Percentiles rank a stretch among this genome's conserved stretches.
These are phyloP conservation scores for Durotheca rogersii DNA, from an alignment of 495 filamentous ascomycete genomes.

Conservation along the genomic window DNA sequence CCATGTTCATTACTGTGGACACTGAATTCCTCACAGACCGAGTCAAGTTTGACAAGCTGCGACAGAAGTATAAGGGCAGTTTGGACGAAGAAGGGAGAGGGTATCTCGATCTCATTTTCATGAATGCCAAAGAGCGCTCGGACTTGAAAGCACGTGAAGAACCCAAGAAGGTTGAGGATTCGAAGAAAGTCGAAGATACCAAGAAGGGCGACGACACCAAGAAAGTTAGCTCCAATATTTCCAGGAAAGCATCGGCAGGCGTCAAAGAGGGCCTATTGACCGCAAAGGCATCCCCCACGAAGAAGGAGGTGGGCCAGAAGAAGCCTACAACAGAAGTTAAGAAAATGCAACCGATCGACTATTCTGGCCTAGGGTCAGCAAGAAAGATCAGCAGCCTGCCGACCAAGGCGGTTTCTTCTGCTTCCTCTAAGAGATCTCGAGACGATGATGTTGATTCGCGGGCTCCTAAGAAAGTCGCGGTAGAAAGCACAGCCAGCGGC, in stretches of 20 bases:
- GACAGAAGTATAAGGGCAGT: conserved; percentile 63
- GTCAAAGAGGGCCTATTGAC: not conserved
- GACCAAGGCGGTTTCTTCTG: conserved; percentile 22
- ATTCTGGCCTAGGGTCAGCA: conserved; percentile 32
- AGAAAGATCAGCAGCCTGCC: conserved; percentile 26
- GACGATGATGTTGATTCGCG: conserved; percentile 45
- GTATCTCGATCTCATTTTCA: conserved; percentile 42
- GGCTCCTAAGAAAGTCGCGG: conserved; percentile 42
- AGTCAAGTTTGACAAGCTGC: conserved; percentile 65
- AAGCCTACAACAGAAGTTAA: conserved; percentile 18
- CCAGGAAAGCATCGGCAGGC: conserved; percentile 14
- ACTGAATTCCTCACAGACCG: conserved; percentile 47
- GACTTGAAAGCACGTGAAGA: conserved; percentile 43
- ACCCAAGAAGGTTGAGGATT: conserved; percentile 4
- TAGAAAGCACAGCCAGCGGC: conserved; percentile 25
- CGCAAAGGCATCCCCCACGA: conserved; percentile 3
- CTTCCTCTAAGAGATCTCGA: conserved; percentile 35
- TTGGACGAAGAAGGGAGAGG: conserved; percentile 62
- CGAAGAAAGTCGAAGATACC: conserved; percentile 11
- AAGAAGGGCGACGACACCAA: conserved; percentile 10
- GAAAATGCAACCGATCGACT: conserved; percentile 24
- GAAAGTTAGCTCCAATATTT: conserved; percentile 4
- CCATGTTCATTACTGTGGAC: conserved; percentile 51
- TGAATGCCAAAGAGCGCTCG: conserved; percentile 56
- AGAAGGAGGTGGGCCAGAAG: conserved; percentile 15